Base-by-base conservation (phyloP, 2,329 filamentous ascomycete genomes). In the Ophiocordyceps camponoti-floridani region DNA sequence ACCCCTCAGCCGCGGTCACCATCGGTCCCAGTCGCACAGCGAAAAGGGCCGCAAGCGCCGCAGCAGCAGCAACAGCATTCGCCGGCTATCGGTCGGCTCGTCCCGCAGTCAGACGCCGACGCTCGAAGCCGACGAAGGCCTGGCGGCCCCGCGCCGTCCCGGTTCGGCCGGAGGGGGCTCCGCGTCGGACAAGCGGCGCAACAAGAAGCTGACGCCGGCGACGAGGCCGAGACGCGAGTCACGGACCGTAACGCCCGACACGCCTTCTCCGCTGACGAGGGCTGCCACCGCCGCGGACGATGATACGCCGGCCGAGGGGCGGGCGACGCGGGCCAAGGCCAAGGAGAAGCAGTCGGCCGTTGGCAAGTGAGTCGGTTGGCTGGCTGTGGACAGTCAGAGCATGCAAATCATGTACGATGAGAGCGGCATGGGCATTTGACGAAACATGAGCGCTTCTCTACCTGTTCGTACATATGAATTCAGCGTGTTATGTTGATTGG, bases 161-260 rank as follows among this genome's bases (percentile, higher is more conserved):
- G 73, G 71, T 56, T 66, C 65, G 27, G 62, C 64, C 1, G 67
- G 69, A 4, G 69, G 72, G 16, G 62, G 63, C 1, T 67, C 69
- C 4, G 70, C 5, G 28, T 30, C 28, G 28, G 28, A 73, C 18
- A 71, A 68, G 55, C 65, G 68, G 45, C 62, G 71, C 35, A 73
- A 23, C 23, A 23, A 71, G 60, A 75, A 72, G 59, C 59, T 65
- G 40, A 56, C 64, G 10, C 63, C 68, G 5, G 56, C 58, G 28
- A 58, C 64, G 23, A 65, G 62, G 48, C 51, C 65, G 16, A 69
- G 64, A 53, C 62, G 70, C 4, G 71, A 75, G 42, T 68, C 67
- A 4, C 59, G 72, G 43, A 75, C 71, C 4, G 63, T 70, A 3
- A 75, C 72, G 3, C 73, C 72, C 1, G 73, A 77, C 40, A 63